Evolutionary conservation across 352 stramenopile genomes (phyloP).

Genomic region (Phytophthora megakarya): DNA sequence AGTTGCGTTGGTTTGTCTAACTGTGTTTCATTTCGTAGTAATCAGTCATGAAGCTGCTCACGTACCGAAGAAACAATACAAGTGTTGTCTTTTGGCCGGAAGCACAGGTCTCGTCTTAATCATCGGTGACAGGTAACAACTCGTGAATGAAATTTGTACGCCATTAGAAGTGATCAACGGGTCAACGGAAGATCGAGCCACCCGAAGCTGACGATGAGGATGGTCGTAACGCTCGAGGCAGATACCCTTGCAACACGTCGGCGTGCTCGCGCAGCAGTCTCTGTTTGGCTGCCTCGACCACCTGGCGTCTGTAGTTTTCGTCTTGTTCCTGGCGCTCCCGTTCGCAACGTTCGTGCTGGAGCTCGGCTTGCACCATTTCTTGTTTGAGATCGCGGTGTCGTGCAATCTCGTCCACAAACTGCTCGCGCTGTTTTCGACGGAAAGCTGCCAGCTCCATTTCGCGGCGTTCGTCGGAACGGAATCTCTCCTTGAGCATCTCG

Average conservation of each 20-base stretch:
- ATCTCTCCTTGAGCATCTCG: conserved; percentile 63
- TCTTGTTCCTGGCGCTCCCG: conserved; percentile 62
- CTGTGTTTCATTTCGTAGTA: conserved; percentile 13
- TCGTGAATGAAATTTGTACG: conserved; percentile 24
- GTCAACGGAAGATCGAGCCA: conserved; percentile 35
- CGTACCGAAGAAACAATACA: conserved; percentile 28
- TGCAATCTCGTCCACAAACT: conserved; percentile 67
- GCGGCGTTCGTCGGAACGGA: conserved; percentile 63
- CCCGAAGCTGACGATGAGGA: conserved; percentile 44
- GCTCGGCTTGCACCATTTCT: conserved; percentile 77
- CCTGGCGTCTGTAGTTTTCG: conserved; percentile 80
- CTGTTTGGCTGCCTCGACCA: conserved; percentile 87
- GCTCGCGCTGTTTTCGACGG: conserved; percentile 62
- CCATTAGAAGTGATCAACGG: conserved; percentile 13
- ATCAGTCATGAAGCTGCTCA: conserved; percentile 19
- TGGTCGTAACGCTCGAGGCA: conserved; percentile 47
- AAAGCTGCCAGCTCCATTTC: conserved; percentile 72
- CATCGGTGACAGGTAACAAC: conserved; percentile 1
- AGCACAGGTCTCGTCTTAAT: conserved; percentile 11
- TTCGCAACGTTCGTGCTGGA: conserved; percentile 78
- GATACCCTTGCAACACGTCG: conserved; percentile 78
- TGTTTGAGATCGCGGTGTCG: conserved; percentile 66
- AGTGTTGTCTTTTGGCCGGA: conserved; percentile 8
- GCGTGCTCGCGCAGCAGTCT: conserved; percentile 87
- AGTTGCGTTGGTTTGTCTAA: conserved; percentile 7